Conservation (phyloP, 805 yeast genomes). For the Schwanniomyces occidentalis region DNA sequence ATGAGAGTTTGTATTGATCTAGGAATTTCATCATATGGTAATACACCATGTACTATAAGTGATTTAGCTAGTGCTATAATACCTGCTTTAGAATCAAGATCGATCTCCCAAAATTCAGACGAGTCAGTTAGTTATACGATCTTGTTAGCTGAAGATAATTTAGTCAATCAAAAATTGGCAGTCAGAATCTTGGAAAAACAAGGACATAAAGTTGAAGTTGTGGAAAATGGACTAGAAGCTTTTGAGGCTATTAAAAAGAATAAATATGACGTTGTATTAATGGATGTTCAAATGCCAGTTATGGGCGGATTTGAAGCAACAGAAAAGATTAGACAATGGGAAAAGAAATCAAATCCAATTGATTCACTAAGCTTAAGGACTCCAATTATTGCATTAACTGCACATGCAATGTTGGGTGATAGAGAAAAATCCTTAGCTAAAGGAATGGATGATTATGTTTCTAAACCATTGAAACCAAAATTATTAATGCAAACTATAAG, state of each 20-base stretch:
- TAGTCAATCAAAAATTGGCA: slow-evolving; percentile 85
- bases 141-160: slow-evolving; percentile 81
- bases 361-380: slow-evolving; percentile 71
- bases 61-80: slow-evolving; percentile 81
- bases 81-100: slow-evolving; percentile 82
- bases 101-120: slow-evolving; percentile 77
- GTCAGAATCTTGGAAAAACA: slow-evolving; percentile 82
- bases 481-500: slow-evolving; percentile 80
- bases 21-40: slow-evolving; percentile 86
- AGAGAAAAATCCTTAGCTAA: slow-evolving; percentile 83
- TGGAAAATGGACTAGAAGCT: slow-evolving; percentile 84
- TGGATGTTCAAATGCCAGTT: slow-evolving; percentile 96
- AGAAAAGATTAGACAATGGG: slow-evolving; percentile 85
- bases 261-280: slow-evolving; percentile 76
- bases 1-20: slow-evolving; percentile 81
- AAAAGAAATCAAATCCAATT: slow-evolving; percentile 70
- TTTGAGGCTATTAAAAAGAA: slow-evolving; percentile 68
- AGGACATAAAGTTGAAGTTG: slow-evolving; percentile 82
- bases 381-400: slow-evolving; percentile 87
- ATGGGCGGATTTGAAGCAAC: slow-evolving; percentile 96
- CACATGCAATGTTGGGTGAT: slow-evolving; percentile 94
- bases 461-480: slow-evolving; percentile 85
- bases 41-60: slow-evolving; percentile 79
- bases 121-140: slow-evolving; percentile 75
- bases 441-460: slow-evolving; percentile 89